Base-by-base conservation (phyloP, 106 monocot species). In the Acorus gramineus region DNA sequence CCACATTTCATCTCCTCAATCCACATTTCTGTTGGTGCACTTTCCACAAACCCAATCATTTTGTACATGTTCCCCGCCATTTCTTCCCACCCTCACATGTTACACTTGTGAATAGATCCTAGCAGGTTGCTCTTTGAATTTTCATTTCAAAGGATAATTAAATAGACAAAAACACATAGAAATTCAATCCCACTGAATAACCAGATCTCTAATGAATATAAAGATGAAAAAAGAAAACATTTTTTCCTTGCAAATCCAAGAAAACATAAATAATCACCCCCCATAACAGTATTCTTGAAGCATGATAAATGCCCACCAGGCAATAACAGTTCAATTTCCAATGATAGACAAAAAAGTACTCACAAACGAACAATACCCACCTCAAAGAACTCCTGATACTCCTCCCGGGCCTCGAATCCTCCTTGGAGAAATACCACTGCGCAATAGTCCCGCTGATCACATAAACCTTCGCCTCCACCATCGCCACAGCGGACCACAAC, bases 361-460 rank as follows among this genome's bases (percentile, higher is more conserved):
- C 28, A 28, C 28, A 28, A 28, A 28, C 28, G 28, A 28, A 28
- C 28, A 28, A 28, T 28, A 28, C 28, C 28, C 28, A 89, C 93
- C 93, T 94, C 61, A 94, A 58, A 56, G 93, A 94, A 64, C 57
- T 84, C 69, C 84, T 68, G 51, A 94, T 81, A 74, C 79, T 82
- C 66, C 70, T 56, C 2, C 49, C 59, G 14, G 77, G 84, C 60
- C 73, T 86, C 3, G 53, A 67, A 50, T 56, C 72, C 60, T 86
- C 93, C 63, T 60, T 66, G 28, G 70, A 62, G 75, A 94, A 94
- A 64, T 89, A 94, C 93, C 93, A 94, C 70, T 84, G 85, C 8
- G 89, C 89, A n/a, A 94, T 52, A 50, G 86, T 84, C 59, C 86
- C 93, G 59, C 86, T 89, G 57, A 86, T 79, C 57, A 86, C 89